phyloP scores from a whole-genome alignment of 169 alveolate genomes.

The Plasmodium adleri region DNA sequence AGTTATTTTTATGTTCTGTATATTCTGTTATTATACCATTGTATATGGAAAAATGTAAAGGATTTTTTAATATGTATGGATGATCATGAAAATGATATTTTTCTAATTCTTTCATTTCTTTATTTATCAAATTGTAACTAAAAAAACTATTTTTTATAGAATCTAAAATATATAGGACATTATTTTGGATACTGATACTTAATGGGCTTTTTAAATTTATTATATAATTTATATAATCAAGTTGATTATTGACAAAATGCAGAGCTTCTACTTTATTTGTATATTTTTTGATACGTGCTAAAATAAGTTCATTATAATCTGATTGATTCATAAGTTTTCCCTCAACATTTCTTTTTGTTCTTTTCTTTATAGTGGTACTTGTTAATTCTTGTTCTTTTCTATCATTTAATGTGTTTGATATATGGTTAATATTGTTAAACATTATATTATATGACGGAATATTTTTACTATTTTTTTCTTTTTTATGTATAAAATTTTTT shows the following conservation, averaged over 20 bases:
- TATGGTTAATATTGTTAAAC: not conserved
- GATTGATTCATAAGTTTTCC: conserved; percentile 9
- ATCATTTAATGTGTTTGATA: not conserved
- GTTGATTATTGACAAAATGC: conserved; percentile 28
- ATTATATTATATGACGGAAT: not conserved
- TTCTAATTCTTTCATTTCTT: conserved; percentile 39
- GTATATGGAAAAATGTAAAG: conserved; percentile 53
- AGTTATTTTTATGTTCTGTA: conserved; percentile 26
- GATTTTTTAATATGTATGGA: conserved; percentile 34
- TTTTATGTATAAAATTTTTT: conserved; percentile 5
- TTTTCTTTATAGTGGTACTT: not conserved
- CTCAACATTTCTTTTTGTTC: conserved; percentile 39
- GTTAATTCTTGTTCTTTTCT: not conserved
- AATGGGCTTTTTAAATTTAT: conserved; percentile 44
- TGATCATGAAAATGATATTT: conserved; percentile 17
- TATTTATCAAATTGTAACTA: conserved; percentile 46
- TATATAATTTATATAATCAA: conserved; percentile 18
- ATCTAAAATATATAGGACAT: conserved; percentile 54
- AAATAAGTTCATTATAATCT: conserved; percentile 18
- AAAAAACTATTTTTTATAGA: conserved; percentile 28
- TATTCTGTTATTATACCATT: conserved; percentile 21
- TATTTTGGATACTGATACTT: conserved; percentile 23
- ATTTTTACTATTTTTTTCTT: conserved; percentile 6
- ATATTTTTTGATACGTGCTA: conserved; percentile 13
- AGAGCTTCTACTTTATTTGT: conserved; percentile 10